Conservation (phyloP, 164 flowering plant species). For the Pachysandra terminalis region DNA sequence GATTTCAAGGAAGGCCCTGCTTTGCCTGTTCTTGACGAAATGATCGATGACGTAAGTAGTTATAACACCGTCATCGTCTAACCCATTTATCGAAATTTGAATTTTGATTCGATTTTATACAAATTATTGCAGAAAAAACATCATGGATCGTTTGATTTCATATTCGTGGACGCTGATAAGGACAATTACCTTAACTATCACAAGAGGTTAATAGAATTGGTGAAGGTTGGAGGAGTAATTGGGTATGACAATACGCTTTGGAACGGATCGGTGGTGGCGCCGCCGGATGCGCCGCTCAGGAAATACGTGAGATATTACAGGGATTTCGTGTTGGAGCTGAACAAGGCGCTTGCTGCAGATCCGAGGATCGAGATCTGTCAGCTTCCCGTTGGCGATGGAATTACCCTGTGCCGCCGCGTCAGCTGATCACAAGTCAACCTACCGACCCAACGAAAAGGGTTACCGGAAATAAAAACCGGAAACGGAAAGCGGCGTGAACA, state of each 20-base stretch:
- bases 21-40: slow-evolving; percentile 75
- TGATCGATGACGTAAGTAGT: slow-evolving; percentile 69
- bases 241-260: slow-evolving; percentile 99
- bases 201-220: slow-evolving; percentile 80
- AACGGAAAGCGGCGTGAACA: no score
- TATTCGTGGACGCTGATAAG: slow-evolving; percentile 97
- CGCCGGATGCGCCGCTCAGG: slow-evolving; percentile 82
- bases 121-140: slow-evolving; percentile 46
- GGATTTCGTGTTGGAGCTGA: slow-evolving; percentile 90
- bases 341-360: slow-evolving; percentile 89
- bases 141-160: slow-evolving; percentile 82
- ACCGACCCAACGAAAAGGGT: no score
- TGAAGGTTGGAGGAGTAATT: slow-evolving; percentile 86
- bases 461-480: no score
- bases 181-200: slow-evolving; percentile 96
- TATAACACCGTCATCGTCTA: neutral
- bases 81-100: neutral
- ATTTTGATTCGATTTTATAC: neutral
- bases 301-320: slow-evolving; percentile 89
- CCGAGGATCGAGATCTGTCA: slow-evolving; percentile 92
- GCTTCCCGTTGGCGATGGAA: slow-evolving; percentile 96
- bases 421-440: slow-evolving; percentile 31
- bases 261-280: slow-evolving; percentile 94
- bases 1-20: slow-evolving; percentile 98
- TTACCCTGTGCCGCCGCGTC: slow-evolving; percentile 92